Percentiles rank a stretch among this genome's conserved stretches.
phyloP scores from a whole-genome alignment of 768 basidiomycete genomes.

The Daedalea quercina region DNA sequence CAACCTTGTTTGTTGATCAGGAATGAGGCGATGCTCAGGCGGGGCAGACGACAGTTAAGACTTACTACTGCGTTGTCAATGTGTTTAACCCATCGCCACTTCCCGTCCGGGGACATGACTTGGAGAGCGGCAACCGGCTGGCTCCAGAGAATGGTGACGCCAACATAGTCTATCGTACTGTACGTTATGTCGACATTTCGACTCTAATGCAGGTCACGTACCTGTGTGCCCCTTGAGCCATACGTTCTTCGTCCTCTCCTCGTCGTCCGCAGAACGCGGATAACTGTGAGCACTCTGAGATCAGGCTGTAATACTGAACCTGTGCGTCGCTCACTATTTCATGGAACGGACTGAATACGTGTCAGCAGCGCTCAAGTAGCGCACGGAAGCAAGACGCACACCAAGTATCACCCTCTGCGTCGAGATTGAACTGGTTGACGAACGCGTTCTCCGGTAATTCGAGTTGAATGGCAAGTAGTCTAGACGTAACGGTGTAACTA shows the following conservation, averaged over 20 bases:
- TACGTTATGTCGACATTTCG: neutral
- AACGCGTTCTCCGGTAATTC: slow-evolving; percentile 41
- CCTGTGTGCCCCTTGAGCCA: slow-evolving; percentile 33
- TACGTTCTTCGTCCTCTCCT: slow-evolving; percentile 22
- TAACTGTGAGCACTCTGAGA: slow-evolving; percentile 17
- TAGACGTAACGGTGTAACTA: slow-evolving; percentile 7
- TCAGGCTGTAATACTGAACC: neutral
- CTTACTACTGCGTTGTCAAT: slow-evolving; percentile 28
- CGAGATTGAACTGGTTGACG: slow-evolving; percentile 31
- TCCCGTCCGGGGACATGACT: slow-evolving; percentile 25
- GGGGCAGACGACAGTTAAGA: too few species aligned
- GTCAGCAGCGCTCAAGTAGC: neutral
- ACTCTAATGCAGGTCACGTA: neutral
- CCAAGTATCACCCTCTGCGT: slow-evolving; percentile 30
- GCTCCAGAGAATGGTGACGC: slow-evolving; percentile 29
- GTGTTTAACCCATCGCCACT: slow-evolving; percentile 31
- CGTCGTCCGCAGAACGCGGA: slow-evolving; percentile 26
- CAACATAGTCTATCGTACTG: slow-evolving; percentile 28
- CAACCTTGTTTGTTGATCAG: slow-evolving; percentile 25
- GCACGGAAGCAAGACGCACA: slow-evolving; percentile 15
- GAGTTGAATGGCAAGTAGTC: slow-evolving; percentile 36
- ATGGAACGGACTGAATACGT: neutral
- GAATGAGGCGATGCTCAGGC: too few species aligned
- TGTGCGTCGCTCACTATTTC: neutral
- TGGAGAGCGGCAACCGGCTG: slow-evolving; percentile 30